Evolutionary conservation across 2,329 filamentous ascomycete genomes (phyloP), one percentile per base, ranked within the genome.

Genomic region (Paramyrothecium roridum): DNA sequence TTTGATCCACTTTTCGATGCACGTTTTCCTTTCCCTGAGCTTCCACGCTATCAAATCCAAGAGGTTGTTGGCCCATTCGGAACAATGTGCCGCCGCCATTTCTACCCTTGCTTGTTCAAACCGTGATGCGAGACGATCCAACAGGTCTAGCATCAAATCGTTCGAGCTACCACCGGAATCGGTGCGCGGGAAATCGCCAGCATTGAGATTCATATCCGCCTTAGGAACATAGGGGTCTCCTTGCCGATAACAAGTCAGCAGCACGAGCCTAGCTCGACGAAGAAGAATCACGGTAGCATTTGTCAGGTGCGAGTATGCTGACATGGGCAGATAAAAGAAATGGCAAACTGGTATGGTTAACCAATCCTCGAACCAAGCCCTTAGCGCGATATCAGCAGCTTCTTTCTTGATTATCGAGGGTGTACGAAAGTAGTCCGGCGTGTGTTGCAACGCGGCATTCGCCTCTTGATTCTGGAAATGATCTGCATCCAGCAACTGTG

Each of bases 331-430:
- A 48, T 58, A 52, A 22, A 50, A 50, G 48, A 50, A 50, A 50
- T 50, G 48, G 26, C 48, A 50, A 8, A 50, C 48, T 16, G 54
- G 56, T 20, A 58, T 58, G n/a, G 48, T 58, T 33, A 58, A 19
- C 56, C 56, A 58, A 43, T 52, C 21, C 49, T 58, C 56, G 45
- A 58, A 58, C 54, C 56, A 58, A 48, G 46, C 54, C 52, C 52
- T 56, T 33, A 56, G 48, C 21, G 55, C 55, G 23, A 37, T 56
- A 43, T 56, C 52, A 30, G 52, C 56, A 12, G 50, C 53, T 19
- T 57, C 50, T 33, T 48, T 57, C 34, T 46, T 53, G 45, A 37
- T 47, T 33, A 17, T 26, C 49, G 56, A 50, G 21, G 53, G 17
- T 47, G 33, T 46, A 23, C n/a, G 56, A 37, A 54, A 57, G 45